Conservation (phyloP, 495 filamentous ascomycete species). For the Neurospora tetrasperma region DNA sequence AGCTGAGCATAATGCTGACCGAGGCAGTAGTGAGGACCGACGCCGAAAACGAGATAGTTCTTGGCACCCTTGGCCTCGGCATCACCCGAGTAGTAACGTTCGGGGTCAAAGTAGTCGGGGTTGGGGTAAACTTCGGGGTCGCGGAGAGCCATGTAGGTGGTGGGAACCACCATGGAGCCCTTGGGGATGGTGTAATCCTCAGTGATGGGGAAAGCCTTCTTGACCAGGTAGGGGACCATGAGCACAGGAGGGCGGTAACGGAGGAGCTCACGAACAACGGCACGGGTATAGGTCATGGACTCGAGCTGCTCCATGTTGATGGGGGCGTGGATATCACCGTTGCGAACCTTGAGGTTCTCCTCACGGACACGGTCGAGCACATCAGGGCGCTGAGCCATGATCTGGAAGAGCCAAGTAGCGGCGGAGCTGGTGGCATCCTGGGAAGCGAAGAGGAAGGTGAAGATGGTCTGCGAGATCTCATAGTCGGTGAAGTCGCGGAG, state of each 20-base stretch:
- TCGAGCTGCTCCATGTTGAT: slow-evolving; percentile 79
- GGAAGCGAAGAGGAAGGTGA: slow-evolving; percentile 96
- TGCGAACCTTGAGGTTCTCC: slow-evolving; percentile 72
- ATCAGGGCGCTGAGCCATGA: slow-evolving; percentile 88
- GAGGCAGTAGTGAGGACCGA: slow-evolving; percentile 92
- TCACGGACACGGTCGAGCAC: slow-evolving; percentile 82
- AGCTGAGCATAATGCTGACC: slow-evolving; percentile 89
- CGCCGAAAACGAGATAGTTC: slow-evolving; percentile 97
- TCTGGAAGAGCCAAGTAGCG: slow-evolving; percentile 89
- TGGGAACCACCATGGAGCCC: slow-evolving; percentile 89
- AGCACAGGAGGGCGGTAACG: slow-evolving; percentile 94
- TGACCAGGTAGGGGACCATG: slow-evolving; percentile 94
- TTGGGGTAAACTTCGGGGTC: slow-evolving; percentile 88
- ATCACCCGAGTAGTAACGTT: slow-evolving; percentile 83
- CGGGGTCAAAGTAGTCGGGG: slow-evolving; percentile 81
- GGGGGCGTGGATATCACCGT: slow-evolving; percentile 61
- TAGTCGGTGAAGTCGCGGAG: slow-evolving; percentile 82
- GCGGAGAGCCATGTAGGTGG: slow-evolving; percentile 80
- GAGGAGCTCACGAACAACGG: slow-evolving; percentile 85
- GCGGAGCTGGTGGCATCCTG: slow-evolving; percentile 95
- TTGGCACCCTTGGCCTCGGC: slow-evolving; percentile 81
- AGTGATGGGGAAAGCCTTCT: slow-evolving; percentile 91
- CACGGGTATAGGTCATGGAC: slow-evolving; percentile 80
- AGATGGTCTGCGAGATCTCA: slow-evolving; percentile 89
- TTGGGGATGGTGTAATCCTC: slow-evolving; percentile 83